Evolutionary conservation across 345 rosid genomes (phyloP).

Genomic region (Trapa incisa): DNA sequence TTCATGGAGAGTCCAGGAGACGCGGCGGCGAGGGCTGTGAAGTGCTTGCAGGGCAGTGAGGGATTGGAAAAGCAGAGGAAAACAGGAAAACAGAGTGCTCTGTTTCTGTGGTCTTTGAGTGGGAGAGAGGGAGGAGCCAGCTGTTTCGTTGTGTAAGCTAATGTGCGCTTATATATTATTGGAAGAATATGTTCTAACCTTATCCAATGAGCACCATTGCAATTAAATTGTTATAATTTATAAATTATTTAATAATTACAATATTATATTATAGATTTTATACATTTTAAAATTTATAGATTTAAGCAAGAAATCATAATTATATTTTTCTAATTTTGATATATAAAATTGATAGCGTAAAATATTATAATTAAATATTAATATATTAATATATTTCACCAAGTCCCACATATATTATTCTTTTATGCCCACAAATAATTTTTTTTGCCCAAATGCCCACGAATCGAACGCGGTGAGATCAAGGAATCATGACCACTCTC

Average conservation of each 20-base stretch:
- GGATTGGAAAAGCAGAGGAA: not conserved
- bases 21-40: not conserved
- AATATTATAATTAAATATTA: too few species aligned
- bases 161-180: not conserved
- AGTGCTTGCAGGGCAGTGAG: not conserved
- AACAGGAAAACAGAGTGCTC: conserved; percentile 2
- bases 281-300: too few species aligned
- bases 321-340: too few species aligned
- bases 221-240: too few species aligned
- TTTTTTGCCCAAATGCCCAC: not conserved
- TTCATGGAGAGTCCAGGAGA: not conserved
- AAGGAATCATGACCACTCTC: not conserved
- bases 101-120: not conserved
- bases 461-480: not conserved
- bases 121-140: conserved; percentile 8
- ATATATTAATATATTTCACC: not conserved
- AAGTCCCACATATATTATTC: not conserved
- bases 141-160: conserved; percentile 3
- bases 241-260: too few species aligned
- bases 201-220: too few species aligned
- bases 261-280: too few species aligned
- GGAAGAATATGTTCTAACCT: not conserved
- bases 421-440: not conserved
- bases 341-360: too few species aligned
- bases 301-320: too few species aligned